Evolutionary conservation across 768 basidiomycete species (phyloP).

Genomic region (Cantharellus anzutake): DNA sequence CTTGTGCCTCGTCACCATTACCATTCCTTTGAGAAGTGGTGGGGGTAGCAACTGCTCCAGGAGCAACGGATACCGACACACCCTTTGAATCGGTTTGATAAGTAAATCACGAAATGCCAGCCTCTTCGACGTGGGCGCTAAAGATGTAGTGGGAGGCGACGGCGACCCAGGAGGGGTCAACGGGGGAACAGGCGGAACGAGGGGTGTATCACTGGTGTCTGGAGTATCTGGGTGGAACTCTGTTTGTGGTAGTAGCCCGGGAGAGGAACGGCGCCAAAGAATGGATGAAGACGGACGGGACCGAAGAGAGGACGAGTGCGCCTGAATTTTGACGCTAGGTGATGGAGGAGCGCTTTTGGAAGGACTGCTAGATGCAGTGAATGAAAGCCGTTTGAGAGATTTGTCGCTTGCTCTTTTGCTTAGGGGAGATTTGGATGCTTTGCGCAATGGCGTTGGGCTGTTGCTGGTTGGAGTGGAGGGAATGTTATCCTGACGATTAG

Average conservation of each 20-base stretch:
- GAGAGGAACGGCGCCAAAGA: neutral
- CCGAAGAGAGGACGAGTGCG: too few species aligned
- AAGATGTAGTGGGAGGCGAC: neutral
- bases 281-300: neutral
- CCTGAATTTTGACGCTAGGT: too few species aligned
- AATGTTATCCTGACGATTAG: slow-evolving; percentile 6
- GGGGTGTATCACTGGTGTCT: neutral
- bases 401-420: neutral
- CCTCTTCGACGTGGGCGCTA: neutral
- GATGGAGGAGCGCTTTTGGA: too few species aligned
- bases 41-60: slow-evolving; percentile 42
- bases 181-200: neutral
- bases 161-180: neutral
- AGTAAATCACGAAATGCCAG: slow-evolving; percentile 54
- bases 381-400: too few species aligned
- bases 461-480: neutral
- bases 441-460: neutral
- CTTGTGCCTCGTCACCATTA: neutral
- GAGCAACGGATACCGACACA: slow-evolving; percentile 88
- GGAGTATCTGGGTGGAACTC: neutral
- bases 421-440: neutral
- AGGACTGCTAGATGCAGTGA: too few species aligned
- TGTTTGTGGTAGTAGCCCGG: slow-evolving; percentile 1
- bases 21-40: slow-evolving; percentile 6
- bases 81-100: slow-evolving; percentile 92